These are phyloP conservation scores for Poa annua DNA, from an alignment of 176 grass and related monocot genomes.

Conservation along the genomic window DNA sequence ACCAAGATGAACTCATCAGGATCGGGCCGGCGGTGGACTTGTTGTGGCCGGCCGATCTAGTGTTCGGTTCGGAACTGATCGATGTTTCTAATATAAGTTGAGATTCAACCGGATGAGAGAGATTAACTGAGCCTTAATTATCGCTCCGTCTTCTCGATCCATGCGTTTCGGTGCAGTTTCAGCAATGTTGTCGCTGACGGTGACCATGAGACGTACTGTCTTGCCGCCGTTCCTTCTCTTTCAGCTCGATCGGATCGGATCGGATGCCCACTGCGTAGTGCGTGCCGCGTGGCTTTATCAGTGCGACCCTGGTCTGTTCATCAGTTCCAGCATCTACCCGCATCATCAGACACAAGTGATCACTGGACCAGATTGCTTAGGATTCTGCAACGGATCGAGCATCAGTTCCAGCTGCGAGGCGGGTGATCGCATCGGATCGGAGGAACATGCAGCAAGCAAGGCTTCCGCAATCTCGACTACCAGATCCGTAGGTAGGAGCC, in stretches of 20 bases:
- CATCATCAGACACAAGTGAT: too few relatives aligned
- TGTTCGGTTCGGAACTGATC: neutral
- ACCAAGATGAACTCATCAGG: neutral
- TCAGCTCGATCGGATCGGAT: neutral
- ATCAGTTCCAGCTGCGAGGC: too few relatives aligned
- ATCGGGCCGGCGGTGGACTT: neutral
- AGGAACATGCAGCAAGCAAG: too few relatives aligned
- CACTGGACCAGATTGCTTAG: too few relatives aligned
- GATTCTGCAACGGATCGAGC: too few relatives aligned
- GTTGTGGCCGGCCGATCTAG: neutral
- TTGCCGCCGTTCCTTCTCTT: neutral
- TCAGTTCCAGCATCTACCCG: neutral
- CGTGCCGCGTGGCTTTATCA: neutral
- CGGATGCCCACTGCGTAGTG: too few relatives aligned
- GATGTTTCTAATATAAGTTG: too few relatives aligned
- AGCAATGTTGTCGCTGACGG: neutral
- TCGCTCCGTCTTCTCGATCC: neutral
- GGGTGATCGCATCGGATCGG: too few relatives aligned
- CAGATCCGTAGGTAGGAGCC: too few relatives aligned
- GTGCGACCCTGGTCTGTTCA: neutral
- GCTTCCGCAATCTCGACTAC: too few relatives aligned
- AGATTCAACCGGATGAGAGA: neutral
- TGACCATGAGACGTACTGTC: neutral
- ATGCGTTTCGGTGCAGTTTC: neutral
- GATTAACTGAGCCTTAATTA: too few relatives aligned